phyloP scores from a whole-genome alignment of 2,329 filamentous ascomycete genomes.

The Ilyonectria destructans region DNA sequence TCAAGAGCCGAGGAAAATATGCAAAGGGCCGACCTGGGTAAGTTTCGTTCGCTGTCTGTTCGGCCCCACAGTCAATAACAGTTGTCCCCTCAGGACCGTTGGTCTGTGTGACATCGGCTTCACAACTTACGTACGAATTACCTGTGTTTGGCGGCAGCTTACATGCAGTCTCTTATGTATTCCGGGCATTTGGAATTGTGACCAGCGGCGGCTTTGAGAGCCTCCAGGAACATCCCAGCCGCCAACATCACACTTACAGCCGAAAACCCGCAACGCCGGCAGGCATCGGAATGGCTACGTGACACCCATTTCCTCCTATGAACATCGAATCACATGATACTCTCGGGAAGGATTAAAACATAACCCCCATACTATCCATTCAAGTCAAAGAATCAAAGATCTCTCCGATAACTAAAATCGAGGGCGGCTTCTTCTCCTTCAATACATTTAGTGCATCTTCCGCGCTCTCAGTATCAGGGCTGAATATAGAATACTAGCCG shows the following conservation, averaged over 20 bases:
- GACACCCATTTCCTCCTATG: neutral
- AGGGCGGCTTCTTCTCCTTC: no score
- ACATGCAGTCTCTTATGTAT: neutral
- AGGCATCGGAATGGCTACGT: neutral
- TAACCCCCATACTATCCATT: no score
- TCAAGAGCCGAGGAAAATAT: neutral
- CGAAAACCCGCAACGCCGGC: no score
- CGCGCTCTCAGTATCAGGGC: no score
- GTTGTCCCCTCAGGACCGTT: neutral
- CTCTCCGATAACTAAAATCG: no score
- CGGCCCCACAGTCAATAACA: neutral
- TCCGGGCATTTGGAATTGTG: no score
- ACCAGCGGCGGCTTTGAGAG: neutral
- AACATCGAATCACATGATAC: neutral
- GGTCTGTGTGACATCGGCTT: neutral
- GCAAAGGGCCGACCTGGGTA: no score
- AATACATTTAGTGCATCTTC: no score
- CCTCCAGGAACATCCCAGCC: neutral
- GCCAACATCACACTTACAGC: neutral
- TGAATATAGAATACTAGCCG: no score
- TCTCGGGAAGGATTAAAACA: no score
- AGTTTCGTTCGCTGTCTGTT: neutral
- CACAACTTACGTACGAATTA: neutral
- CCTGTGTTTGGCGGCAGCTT: neutral
- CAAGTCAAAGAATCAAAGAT: no score